A percentile compares a stretch with the other conserved stretches of the same genome.
Conservation (phyloP, 768 basidiomycete genomes). For the Chlorophyllum brunneum region DNA sequence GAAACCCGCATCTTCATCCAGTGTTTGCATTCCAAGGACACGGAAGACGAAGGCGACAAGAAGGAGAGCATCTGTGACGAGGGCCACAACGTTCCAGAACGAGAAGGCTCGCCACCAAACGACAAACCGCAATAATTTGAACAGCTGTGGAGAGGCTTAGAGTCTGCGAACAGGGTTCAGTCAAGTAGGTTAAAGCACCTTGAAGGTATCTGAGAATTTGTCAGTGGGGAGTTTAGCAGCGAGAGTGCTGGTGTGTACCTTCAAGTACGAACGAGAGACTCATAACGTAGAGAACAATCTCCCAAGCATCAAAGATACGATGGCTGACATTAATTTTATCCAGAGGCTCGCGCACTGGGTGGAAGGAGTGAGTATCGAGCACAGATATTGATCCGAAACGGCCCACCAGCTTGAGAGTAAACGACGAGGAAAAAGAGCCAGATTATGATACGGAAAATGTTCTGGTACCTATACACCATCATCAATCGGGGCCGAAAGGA, state of each 20-base stretch:
- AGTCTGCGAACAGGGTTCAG: neutral
- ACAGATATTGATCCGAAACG: neutral
- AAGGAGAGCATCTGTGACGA: constrained; percentile 72
- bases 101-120: constrained; percentile 72
- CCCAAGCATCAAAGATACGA: constrained; percentile 70
- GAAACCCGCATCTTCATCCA: constrained; percentile 29
- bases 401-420: constrained; percentile 80
- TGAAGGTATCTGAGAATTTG: constrained; percentile 47
- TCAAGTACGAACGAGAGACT: constrained; percentile 74
- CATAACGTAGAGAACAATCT: constrained; percentile 76
- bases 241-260: constrained; percentile 42
- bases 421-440: constrained; percentile 77
- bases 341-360: constrained; percentile 69
- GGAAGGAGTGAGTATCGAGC: neutral
- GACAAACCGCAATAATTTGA: constrained; percentile 67
- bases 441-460: constrained; percentile 69
- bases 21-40: constrained; percentile 48
- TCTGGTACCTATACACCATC: constrained; percentile 63
- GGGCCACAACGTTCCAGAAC: constrained; percentile 72
- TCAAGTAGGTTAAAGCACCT: constrained; percentile 29
- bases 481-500: neutral
- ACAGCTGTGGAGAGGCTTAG: constrained; percentile 45
- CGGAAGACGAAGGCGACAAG: constrained; percentile 73
- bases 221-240: neutral
- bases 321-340: constrained; percentile 59